These are phyloP conservation scores for Drosera spatulata DNA, from an alignment of 179 eudicot genomes.

Conservation along the genomic window DNA sequence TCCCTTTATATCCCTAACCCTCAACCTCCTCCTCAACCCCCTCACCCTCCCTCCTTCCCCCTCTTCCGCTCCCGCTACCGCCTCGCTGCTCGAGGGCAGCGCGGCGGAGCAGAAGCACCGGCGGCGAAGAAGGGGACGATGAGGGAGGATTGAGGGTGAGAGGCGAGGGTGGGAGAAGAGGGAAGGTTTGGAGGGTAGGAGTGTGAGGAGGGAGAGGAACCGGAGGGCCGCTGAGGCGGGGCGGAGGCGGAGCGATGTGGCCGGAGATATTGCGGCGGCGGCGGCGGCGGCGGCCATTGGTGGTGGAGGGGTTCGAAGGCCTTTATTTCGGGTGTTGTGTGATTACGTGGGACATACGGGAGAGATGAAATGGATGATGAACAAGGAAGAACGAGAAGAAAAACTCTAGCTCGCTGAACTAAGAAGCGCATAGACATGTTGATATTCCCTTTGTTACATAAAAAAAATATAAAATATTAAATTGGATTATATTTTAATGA, in stretches of 20 bases:
- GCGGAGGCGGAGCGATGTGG: constrained; percentile 60
- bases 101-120: constrained; percentile 34
- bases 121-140: constrained; percentile 11
- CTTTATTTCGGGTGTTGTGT: no score
- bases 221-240: constrained; percentile 42
- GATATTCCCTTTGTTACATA: no score
- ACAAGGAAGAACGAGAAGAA: no score
- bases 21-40: constrained; percentile 48
- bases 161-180: constrained; percentile 1
- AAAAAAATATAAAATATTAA: no score
- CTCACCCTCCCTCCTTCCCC: constrained; percentile 30
- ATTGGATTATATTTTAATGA: no score
- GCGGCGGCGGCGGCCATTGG: no score
- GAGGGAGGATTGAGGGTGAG: constrained; percentile 6
- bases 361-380: no score
- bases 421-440: no score
- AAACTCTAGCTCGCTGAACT: no score
- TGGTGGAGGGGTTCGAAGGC: no score
- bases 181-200: constrained; percentile 8
- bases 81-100: constrained; percentile 32
- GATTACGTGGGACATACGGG: no score
- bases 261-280: constrained; percentile 36
- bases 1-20: constrained; percentile 22
- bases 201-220: constrained; percentile 28
- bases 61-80: constrained; percentile 14